Conservation (phyloP, 2,329 filamentous ascomycete species). For the Geosmithia morbida region DNA sequence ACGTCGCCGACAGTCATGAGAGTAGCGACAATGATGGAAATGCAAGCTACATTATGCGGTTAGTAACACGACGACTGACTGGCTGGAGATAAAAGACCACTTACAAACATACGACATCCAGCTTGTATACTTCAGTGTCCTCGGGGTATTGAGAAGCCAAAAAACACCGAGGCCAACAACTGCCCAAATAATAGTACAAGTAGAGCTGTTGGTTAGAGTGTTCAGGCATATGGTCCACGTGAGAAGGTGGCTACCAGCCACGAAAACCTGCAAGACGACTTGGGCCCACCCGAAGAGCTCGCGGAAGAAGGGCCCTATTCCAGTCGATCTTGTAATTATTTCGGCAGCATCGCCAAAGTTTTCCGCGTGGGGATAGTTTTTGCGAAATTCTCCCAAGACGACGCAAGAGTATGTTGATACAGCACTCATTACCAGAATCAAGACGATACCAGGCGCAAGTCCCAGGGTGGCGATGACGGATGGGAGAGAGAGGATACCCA, state of each 20-base stretch:
- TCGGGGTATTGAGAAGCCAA: conserved; percentile 42
- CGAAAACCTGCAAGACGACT: conserved; percentile 48
- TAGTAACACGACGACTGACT: not conserved
- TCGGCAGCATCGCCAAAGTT: conserved; percentile 53
- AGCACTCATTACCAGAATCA: conserved; percentile 52
- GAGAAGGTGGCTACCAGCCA: conserved; percentile 55
- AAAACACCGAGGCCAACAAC: conserved; percentile 44
- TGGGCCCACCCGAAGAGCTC: conserved; percentile 46
- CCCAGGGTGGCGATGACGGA: conserved; percentile 60
- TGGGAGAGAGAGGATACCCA: conserved; percentile 55
- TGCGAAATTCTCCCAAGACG: conserved; percentile 51
- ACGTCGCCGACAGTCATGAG: conserved; percentile 50
- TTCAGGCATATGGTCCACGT: conserved; percentile 56
- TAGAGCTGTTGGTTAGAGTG: conserved; percentile 40
- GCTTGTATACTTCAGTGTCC: conserved; percentile 47
- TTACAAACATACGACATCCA: conserved; percentile 43
- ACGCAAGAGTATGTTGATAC: conserved; percentile 51
- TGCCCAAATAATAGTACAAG: conserved; percentile 50
- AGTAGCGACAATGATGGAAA: conserved; percentile 47
- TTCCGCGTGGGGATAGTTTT: conserved; percentile 52
- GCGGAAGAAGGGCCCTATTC: conserved; percentile 36
- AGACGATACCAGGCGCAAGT: conserved; percentile 55
- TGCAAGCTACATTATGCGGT: conserved; percentile 36
- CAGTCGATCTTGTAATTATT: conserved; percentile 30
- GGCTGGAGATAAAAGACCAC: conserved; percentile 2